phyloP scores from a whole-genome alignment of 148 eudicot genomes.

The Vaccinium vitisidaea region DNA sequence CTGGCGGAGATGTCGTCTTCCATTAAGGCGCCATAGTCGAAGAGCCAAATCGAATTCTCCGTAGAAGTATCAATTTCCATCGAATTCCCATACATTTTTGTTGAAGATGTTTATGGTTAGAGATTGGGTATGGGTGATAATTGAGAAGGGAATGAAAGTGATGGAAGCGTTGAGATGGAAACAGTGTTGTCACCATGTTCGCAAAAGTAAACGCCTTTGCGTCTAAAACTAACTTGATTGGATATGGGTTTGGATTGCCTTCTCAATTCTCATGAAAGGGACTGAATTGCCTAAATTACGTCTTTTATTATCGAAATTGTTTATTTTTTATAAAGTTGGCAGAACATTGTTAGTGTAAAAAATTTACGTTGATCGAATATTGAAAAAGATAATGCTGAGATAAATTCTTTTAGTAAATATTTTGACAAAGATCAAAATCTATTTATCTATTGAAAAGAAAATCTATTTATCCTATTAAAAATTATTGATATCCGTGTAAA shows the following conservation, averaged over 20 bases:
- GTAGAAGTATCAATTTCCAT: constrained; percentile 30
- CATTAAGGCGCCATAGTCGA: constrained; percentile 22
- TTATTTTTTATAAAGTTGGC: too few relatives aligned
- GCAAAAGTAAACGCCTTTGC: constrained; percentile 10
- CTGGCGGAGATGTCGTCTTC: constrained; percentile 25
- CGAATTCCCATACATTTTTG: not conserved
- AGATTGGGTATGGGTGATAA: not conserved
- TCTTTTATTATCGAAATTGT: too few relatives aligned
- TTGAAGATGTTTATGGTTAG: not conserved
- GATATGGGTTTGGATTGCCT: not conserved
- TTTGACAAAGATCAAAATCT: too few relatives aligned
- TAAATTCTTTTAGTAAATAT: too few relatives aligned
- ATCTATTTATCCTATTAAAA: too few relatives aligned
- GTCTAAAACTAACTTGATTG: not conserved
- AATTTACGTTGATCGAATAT: too few relatives aligned
- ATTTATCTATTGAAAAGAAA: too few relatives aligned
- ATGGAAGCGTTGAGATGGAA: constrained; percentile 1
- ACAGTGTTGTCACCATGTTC: not conserved
- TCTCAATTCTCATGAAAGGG: too few relatives aligned
- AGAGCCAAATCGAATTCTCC: constrained; percentile 28
- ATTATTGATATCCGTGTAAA: too few relatives aligned
- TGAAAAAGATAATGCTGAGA: too few relatives aligned
- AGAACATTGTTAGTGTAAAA: too few relatives aligned
- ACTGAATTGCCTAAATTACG: too few relatives aligned
- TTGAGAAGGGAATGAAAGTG: not conserved